These are phyloP conservation scores for Talaromyces thailandensis DNA, from an alignment of 495 filamentous ascomycete species.

Conservation along the genomic window DNA sequence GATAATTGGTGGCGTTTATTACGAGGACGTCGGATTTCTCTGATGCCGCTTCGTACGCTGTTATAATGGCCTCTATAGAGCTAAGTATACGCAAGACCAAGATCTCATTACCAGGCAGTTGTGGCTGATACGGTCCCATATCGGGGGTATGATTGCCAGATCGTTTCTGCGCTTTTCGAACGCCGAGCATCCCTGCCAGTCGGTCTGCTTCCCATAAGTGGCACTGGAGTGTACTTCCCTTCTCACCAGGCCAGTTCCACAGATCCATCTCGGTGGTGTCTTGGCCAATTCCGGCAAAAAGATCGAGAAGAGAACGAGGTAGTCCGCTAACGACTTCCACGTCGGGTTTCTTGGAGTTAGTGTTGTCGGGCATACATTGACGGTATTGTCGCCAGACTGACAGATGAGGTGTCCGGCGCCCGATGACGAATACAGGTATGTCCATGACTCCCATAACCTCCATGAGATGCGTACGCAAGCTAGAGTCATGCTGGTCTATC, in stretches of 20 bases:
- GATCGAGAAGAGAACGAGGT: constrained; percentile 21
- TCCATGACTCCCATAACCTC: constrained; percentile 34
- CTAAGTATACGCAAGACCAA: constrained; percentile 22
- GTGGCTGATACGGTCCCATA: neutral
- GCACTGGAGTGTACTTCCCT: constrained; percentile 20
- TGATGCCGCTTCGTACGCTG: constrained; percentile 12
- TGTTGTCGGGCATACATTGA: constrained; percentile 6
- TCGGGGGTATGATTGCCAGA: neutral
- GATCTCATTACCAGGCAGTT: neutral
- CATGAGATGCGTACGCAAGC: constrained; percentile 20
- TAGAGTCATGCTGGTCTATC: neutral
- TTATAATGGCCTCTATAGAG: constrained; percentile 21
- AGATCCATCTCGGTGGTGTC: constrained; percentile 22
- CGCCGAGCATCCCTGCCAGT: constrained; percentile 22
- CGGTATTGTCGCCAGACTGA: constrained; percentile 25
- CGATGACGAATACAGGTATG: constrained; percentile 20
- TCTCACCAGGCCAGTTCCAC: constrained; percentile 26
- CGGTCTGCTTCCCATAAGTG: constrained; percentile 30
- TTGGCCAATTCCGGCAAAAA: constrained; percentile 19
- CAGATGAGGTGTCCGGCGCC: constrained; percentile 18
- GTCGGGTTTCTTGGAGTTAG: neutral
- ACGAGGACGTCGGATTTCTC: constrained; percentile 15
- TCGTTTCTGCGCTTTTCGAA: constrained; percentile 9
- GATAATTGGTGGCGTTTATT: constrained; percentile 22
- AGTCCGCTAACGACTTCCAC: constrained; percentile 26